These are phyloP conservation scores for Colletotrichum sansevieriae DNA, from an alignment of 2,329 filamentous ascomycete species.

Conservation along the genomic window DNA sequence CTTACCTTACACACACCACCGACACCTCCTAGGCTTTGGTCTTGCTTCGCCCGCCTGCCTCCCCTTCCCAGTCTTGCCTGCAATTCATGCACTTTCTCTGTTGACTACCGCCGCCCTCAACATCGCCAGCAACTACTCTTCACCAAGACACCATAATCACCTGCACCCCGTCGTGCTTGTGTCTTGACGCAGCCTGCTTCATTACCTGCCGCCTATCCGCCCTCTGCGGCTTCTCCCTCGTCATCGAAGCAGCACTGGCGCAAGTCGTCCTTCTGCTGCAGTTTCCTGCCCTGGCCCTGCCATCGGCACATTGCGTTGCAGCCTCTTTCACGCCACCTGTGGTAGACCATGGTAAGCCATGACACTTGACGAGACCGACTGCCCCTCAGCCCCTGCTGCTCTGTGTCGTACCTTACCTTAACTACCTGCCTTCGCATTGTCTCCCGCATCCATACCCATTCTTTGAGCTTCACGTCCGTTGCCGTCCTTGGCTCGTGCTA, in stretches of 20 bases:
- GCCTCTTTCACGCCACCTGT: slow-evolving; percentile 30
- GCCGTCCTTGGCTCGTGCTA: not conserved
- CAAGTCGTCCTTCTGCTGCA: slow-evolving; percentile 32
- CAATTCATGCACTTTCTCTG: slow-evolving; percentile 41
- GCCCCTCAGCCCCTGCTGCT: slow-evolving; percentile 17
- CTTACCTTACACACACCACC: not conserved
- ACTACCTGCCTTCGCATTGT: slow-evolving; percentile 1
- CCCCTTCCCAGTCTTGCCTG: slow-evolving; percentile 39
- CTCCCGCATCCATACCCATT: slow-evolving; percentile 2
- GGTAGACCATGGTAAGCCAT: slow-evolving; percentile 38
- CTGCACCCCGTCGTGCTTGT: slow-evolving; percentile 32
- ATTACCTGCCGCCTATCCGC: slow-evolving; percentile 28
- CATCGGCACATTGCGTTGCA: slow-evolving; percentile 26
- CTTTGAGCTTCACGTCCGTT: slow-evolving; percentile 21
- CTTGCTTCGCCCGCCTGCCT: slow-evolving; percentile 35
- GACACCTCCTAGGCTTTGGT: slow-evolving; percentile 1
- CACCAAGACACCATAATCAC: slow-evolving; percentile 31
- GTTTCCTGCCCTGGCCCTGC: slow-evolving; percentile 18
- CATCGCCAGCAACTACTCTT: slow-evolving; percentile 16
- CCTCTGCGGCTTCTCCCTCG: slow-evolving; percentile 32
- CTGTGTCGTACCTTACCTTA: not conserved
- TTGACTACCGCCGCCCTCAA: slow-evolving; percentile 19
- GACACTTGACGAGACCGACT: slow-evolving; percentile 6
- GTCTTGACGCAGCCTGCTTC: slow-evolving; percentile 32
- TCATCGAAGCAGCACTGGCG: slow-evolving; percentile 40